Evolutionary conservation across 2,329 filamentous ascomycete genomes (phyloP).

Genomic region (Hypoxylon sp.): DNA sequence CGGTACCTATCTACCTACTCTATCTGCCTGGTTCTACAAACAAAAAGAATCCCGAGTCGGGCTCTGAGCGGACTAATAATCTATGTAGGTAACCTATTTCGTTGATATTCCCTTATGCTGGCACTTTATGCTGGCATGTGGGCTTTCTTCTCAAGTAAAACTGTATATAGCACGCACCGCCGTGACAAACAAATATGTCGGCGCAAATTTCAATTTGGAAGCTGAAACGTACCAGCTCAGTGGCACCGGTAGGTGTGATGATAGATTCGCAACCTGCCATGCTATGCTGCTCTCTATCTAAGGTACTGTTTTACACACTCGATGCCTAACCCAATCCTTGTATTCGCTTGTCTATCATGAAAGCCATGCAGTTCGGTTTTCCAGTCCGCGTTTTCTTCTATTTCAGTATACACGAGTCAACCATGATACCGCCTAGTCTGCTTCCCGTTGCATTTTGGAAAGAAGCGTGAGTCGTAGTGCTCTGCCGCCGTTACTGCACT

Average conservation of each 20-base stretch:
- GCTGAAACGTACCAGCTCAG: neutral
- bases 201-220: neutral
- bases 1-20: too few relatives aligned
- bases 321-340: neutral
- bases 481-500: neutral
- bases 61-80: neutral
- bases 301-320: conserved; percentile 27
- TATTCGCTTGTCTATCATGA: conserved; percentile 5
- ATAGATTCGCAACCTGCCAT: conserved; percentile 24
- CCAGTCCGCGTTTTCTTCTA: conserved; percentile 1
- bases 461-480: neutral
- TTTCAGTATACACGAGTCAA: conserved; percentile 4
- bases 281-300: conserved; percentile 9
- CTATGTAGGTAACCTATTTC: neutral
- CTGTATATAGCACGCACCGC: neutral
- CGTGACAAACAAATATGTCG: neutral
- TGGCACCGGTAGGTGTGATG: conserved; percentile 1
- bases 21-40: too few relatives aligned
- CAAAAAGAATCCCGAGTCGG: too few relatives aligned
- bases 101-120: neutral
- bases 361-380: conserved; percentile 27
- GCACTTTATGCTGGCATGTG: neutral
- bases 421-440: neutral
- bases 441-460: too few relatives aligned
- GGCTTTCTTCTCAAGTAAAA: neutral